Base-by-base conservation (phyloP, 139 green algal species). In the Coelastrella sp. region DNA sequence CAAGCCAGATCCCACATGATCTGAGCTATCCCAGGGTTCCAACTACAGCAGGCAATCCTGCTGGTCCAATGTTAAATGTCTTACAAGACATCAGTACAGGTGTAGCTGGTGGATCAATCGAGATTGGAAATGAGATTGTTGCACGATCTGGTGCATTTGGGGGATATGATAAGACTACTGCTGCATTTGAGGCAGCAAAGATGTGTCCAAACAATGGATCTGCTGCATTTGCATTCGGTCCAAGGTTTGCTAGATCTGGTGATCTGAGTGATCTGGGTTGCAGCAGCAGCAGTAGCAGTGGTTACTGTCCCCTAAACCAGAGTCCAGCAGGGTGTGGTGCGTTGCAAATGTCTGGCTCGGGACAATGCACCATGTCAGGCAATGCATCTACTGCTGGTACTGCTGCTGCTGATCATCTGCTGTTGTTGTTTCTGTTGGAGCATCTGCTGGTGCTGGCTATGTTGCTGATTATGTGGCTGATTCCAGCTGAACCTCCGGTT, bases 391-490 rank as follows among this genome's bases (percentile, higher is more conserved):
- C 61, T 4, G 61, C 5, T 87, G 17, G 5, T 8, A 20, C 57
- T 87, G 60, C 60, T 74, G 61, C 60, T 5, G 64, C 80, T 57
- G 58, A 74, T 10, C 80, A 87, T 17, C 32, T 77, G 64, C 64
- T 87, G 80, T 54, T 83, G 76, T 54, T 83, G 76, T 64, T 83
- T 65, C 22, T 64, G 47, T 22, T 83, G 76, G 76, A 83, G 54
- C 76, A 83, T 83, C 8, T 22, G 17, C 10, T 83, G 76, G 22
- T 83, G 7, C 2, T 83, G 8, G 11, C n/a, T 5, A 64, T 83
- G 54, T 14, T 64, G 32, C 10, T 83, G 3, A 22, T 64, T 23
- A 14, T 83, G 32, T 57, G 47, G 32, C 10, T 83, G 47, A 64
- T 83, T 3, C 76, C 76, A 22, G 59, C 23, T 57, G n/a, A 73